These are phyloP conservation scores for Seiridium unicorne DNA, from an alignment of 2,329 filamentous ascomycete species.

Conservation along the genomic window DNA sequence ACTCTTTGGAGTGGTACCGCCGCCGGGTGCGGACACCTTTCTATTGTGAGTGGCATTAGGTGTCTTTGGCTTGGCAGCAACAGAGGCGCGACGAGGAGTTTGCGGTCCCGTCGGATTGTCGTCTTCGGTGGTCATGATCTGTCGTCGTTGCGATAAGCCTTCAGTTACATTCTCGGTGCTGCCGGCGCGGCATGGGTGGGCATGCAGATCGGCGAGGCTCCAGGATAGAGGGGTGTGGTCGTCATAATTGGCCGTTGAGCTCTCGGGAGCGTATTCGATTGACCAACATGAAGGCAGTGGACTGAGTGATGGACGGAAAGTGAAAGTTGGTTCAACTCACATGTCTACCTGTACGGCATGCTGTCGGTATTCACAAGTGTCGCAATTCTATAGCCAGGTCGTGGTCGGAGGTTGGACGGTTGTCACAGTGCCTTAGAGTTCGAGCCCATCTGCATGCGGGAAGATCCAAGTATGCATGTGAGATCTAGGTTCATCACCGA, in stretches of 20 bases:
- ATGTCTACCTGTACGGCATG: constrained; percentile 10
- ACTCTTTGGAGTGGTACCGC: constrained; percentile 19
- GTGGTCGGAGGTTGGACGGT: not conserved
- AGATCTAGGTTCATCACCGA: not conserved
- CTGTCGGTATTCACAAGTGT: constrained; percentile 2
- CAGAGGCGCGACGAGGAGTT: constrained; percentile 14
- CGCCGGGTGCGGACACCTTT: constrained; percentile 14
- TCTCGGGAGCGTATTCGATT: constrained; percentile 13
- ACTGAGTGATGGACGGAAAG: not conserved
- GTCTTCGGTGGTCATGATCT: constrained; percentile 31
- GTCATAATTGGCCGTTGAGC: constrained; percentile 15
- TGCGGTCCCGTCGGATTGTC: constrained; percentile 25
- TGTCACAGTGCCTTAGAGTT: not conserved
- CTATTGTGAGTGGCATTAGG: constrained; percentile 14
- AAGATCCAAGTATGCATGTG: not conserved
- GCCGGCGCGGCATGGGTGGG: constrained; percentile 9
- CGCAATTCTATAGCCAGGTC: not conserved
- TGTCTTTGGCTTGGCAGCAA: constrained; percentile 15
- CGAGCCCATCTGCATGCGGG: not conserved
- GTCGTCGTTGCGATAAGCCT: constrained; percentile 12
- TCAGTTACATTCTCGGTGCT: constrained; percentile 16
- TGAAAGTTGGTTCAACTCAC: not conserved
- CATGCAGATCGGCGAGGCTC: constrained; percentile 10
- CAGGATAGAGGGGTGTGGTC: constrained; percentile 6
- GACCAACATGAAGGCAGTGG: not conserved